These are phyloP conservation scores for Pythium utonaiense DNA, from an alignment of 352 stramenopile species.

Conservation along the genomic window DNA sequence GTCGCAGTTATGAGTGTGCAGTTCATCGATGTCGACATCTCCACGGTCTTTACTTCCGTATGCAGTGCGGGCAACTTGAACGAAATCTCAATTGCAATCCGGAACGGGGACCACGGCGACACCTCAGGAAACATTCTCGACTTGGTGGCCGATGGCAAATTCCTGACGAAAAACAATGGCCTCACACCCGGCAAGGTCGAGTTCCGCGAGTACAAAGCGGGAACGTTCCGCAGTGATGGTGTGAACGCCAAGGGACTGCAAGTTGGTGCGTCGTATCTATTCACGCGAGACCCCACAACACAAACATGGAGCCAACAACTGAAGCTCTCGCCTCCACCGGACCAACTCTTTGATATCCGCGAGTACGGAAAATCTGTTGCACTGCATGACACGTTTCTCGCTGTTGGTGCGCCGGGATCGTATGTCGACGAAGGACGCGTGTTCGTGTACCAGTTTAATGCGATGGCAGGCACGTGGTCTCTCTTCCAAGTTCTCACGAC, in stretches of 20 bases:
- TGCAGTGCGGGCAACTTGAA: slow-evolving; percentile 32
- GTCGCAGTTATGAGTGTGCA: slow-evolving; percentile 54
- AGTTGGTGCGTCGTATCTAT: slow-evolving; percentile 71
- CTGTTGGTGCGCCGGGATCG: slow-evolving; percentile 55
- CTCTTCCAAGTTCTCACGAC: slow-evolving; percentile 67
- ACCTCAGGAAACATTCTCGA: slow-evolving; percentile 52
- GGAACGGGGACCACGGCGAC: slow-evolving; percentile 55
- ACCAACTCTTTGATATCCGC: slow-evolving; percentile 34
- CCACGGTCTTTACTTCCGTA: slow-evolving; percentile 43
- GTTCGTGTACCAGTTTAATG: slow-evolving; percentile 75
- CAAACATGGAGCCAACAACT: slow-evolving; percentile 48
- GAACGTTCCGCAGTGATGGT: slow-evolving; percentile 63
- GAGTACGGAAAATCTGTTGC: slow-evolving; percentile 59
- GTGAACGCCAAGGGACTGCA: slow-evolving; percentile 57
- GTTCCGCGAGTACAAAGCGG: slow-evolving; percentile 52
- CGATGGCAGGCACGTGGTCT: slow-evolving; percentile 31
- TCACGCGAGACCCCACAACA: slow-evolving; percentile 27
- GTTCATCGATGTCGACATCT: slow-evolving; percentile 47
- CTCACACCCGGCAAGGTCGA: slow-evolving; percentile 23
- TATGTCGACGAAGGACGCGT: slow-evolving; percentile 56
- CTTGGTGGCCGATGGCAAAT: slow-evolving; percentile 40
- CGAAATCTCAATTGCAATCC: slow-evolving; percentile 55
- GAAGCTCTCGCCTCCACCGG: slow-evolving; percentile 51
- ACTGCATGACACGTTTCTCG: slow-evolving; percentile 47
- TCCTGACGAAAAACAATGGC: slow-evolving; percentile 37